Percentiles rank a stretch among this genome's conserved stretches.
phyloP scores from a whole-genome alignment of 2,329 filamentous ascomycete species.

The Fonsecaea nubica region DNA sequence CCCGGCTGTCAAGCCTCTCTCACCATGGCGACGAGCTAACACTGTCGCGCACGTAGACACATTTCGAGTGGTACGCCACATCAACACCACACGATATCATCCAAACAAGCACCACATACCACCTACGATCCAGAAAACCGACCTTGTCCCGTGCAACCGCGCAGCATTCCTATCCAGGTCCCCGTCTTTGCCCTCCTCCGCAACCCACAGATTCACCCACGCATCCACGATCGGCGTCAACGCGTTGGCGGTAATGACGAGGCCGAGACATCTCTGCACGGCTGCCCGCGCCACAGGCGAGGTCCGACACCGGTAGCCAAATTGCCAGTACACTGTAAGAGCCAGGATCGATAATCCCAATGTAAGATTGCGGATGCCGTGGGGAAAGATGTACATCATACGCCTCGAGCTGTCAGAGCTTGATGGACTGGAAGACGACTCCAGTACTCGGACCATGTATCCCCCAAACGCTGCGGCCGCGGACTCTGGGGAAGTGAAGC shows the following conservation, averaged over 20 bases:
- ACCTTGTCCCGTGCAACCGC: slow-evolving; percentile 20
- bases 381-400: slow-evolving; percentile 27
- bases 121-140: slow-evolving; percentile 25
- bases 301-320: slow-evolving; percentile 9
- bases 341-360: slow-evolving; percentile 28
- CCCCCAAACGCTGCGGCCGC: slow-evolving; percentile 31
- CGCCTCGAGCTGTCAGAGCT: slow-evolving; percentile 4
- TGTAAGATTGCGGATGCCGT: slow-evolving; percentile 33
- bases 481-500: slow-evolving; percentile 29
- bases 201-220: slow-evolving; percentile 24
- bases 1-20: background rate
- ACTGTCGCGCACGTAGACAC: background rate
- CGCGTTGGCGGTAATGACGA: slow-evolving; percentile 29
- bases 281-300: slow-evolving; percentile 7
- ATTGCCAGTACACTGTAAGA: slow-evolving; percentile 33
- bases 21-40: background rate
- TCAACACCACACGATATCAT: background rate
- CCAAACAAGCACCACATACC: slow-evolving; percentile 32
- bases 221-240: slow-evolving; percentile 31
- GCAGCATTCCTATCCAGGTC: slow-evolving; percentile 24
- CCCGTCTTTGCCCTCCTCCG: slow-evolving; percentile 3
- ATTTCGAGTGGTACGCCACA: background rate
- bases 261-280: slow-evolving; percentile 30
- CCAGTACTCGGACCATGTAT: slow-evolving; percentile 9
- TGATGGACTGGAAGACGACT: background rate